Percentiles rank a stretch among this genome's conserved stretches.
These are phyloP conservation scores for Myxozyma vanderwaltii DNA, from an alignment of 805 yeast genomes.

Conservation along the genomic window DNA sequence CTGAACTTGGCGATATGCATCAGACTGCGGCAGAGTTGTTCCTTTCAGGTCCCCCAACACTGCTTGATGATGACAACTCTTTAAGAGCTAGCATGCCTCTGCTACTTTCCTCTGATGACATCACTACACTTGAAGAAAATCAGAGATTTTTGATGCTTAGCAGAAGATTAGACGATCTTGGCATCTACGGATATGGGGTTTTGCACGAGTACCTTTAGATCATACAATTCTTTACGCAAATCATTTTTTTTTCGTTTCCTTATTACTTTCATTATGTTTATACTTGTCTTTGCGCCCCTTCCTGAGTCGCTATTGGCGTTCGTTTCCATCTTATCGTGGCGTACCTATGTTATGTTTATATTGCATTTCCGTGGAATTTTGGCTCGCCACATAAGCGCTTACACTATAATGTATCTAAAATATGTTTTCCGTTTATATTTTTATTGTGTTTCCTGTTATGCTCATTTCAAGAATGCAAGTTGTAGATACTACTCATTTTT, in stretches of 20 bases:
- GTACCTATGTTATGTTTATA: background rate
- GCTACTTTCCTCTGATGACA: conserved; percentile 5
- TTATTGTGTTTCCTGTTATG: background rate
- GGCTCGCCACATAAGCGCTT: no score
- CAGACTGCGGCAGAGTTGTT: conserved; percentile 15
- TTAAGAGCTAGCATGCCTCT: background rate
- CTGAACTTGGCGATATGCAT: conserved; percentile 6
- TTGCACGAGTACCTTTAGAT: conserved; percentile 11
- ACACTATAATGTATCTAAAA: no score
- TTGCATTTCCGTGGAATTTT: background rate
- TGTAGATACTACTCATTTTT: background rate
- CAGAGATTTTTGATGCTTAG: conserved; percentile 18
- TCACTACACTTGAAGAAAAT: conserved; percentile 17
- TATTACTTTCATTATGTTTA: background rate
- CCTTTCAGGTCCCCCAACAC: background rate
- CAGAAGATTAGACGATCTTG: conserved; percentile 24
- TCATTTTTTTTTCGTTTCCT: background rate
- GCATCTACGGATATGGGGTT: conserved; percentile 20
- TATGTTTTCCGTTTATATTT: no score
- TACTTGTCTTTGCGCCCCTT: background rate
- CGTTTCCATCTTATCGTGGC: background rate
- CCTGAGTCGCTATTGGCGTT: background rate
- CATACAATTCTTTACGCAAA: background rate
- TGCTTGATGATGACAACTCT: background rate
- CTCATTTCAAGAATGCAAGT: background rate